A percentile compares a stretch with the other conserved stretches of the same genome.
Conservation (phyloP, 257 asterid genomes). For the Jacaranda copaia region DNA sequence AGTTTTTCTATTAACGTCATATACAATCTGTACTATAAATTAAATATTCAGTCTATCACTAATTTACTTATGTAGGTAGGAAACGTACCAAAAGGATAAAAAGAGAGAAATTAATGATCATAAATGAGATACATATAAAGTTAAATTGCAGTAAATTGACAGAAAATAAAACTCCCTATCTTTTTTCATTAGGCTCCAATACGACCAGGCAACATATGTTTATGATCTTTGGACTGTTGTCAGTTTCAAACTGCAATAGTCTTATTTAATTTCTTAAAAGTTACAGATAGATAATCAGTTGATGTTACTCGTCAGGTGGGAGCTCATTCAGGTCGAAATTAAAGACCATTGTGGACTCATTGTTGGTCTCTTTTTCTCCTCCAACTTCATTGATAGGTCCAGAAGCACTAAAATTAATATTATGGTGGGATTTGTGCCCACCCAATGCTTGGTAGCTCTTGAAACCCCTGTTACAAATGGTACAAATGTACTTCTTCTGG, state of each 20-base stretch:
- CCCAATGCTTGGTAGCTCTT: conserved; percentile 33
- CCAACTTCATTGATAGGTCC: background rate
- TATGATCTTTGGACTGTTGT: background rate
- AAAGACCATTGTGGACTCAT: background rate
- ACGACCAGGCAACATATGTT: too few relatives aligned
- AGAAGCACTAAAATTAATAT: background rate
- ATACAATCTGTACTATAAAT: too few relatives aligned
- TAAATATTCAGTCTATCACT: too few relatives aligned
- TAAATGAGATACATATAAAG: too few relatives aligned
- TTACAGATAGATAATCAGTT: too few relatives aligned
- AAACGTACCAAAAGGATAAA: too few relatives aligned
- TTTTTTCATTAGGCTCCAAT: background rate
- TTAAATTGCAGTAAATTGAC: too few relatives aligned
- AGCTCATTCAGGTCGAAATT: conserved; percentile 31
- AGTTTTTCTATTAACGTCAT: too few relatives aligned
- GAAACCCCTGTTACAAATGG: conserved; percentile 1
- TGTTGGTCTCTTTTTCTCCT: background rate
- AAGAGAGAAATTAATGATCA: background rate
- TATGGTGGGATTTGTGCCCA: conserved; percentile 29
- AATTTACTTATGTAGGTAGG: too few relatives aligned
- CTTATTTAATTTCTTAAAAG: too few relatives aligned
- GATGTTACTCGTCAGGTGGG: background rate
- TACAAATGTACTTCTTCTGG: background rate
- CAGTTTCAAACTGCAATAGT: background rate
- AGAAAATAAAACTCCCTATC: background rate